Evolutionary conservation across 768 basidiomycete species (phyloP), one percentile per base, ranked within the genome.

Genomic region (Terana coerulea): DNA sequence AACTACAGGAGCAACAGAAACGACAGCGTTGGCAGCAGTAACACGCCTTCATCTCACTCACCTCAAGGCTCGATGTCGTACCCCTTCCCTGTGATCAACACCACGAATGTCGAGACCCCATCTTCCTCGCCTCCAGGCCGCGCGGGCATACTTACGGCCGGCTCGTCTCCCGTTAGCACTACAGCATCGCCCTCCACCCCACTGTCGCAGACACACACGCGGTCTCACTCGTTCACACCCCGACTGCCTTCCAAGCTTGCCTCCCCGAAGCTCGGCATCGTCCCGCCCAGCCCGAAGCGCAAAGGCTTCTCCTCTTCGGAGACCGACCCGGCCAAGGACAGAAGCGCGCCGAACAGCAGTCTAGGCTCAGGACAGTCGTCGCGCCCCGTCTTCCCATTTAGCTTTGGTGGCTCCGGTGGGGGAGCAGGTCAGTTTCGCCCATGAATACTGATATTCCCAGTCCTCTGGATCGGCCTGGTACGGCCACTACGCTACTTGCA

Each of bases 161-260:
- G 40, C 6, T 54, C 64, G 4, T 67, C 63, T 2, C 61, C 63
- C 4, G 55, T 55, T 21, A 64, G 54, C 39, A 47, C 54, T 15
- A 43, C 52, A 7, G 34, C 56, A 19, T 59, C 55, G 11, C 59
- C 57, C 24, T 62, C 60, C 35, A 62, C 63, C 17, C 60, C 59
- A 3, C 47, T 48, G 3, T 33, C 57, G 9, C 47, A 31, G 33
- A 25, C 28, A 2, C 53, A 54, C 30, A 74, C 76, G 30, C 80
- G 85, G 36, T 84, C 80, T 25, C 83, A 85, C 55, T 78, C 85
- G 1, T 87, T 88, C 56, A 82, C 85, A 0, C 86, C 85, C 0
- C 85, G 84, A 52, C 66, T 87, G 15, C 76, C 86, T 2, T 85
- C 86, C 0, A 88, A 88, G 54, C 70, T 87, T 6, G 75, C 84